phyloP scores from a whole-genome alignment of 441 rosid species.

The Eruca vesicaria region DNA sequence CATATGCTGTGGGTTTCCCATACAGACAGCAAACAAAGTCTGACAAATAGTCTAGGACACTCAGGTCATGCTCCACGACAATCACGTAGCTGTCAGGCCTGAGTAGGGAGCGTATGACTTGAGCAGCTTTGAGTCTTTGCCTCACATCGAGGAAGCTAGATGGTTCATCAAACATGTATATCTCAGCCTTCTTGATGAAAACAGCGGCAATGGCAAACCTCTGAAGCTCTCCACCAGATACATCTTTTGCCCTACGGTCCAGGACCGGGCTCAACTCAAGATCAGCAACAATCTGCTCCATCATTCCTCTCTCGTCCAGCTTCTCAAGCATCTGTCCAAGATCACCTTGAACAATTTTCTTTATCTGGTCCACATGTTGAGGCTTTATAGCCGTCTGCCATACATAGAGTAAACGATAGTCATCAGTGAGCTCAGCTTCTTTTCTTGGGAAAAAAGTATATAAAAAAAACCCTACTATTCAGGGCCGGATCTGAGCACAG shows the following conservation, averaged over 20 bases:
- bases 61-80: not conserved
- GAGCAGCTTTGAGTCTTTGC: slow-evolving; percentile 91
- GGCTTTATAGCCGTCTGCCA: slow-evolving; percentile 80
- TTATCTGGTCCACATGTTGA: slow-evolving; percentile 90
- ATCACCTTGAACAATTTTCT: slow-evolving; percentile 73
- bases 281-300: slow-evolving; percentile 56
- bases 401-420: slow-evolving; percentile 11
- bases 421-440: not conserved
- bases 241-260: slow-evolving; percentile 71
- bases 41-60: not conserved
- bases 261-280: slow-evolving; percentile 74
- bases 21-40: not conserved
- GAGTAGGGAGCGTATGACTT: slow-evolving; percentile 73
- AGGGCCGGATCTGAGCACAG: no score
- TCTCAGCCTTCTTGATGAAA: slow-evolving; percentile 79
- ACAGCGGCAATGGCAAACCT: slow-evolving; percentile 89
- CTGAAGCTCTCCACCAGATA: slow-evolving; percentile 95
- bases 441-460: not conserved
- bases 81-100: slow-evolving; percentile 49
- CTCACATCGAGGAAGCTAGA: slow-evolving; percentile 89
- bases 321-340: slow-evolving; percentile 80
- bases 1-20: not conserved
- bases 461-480: no score
- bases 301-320: slow-evolving; percentile 69
- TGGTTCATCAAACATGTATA: slow-evolving; percentile 94